Base-by-base conservation (phyloP, 1,139 yeast species). In the Kodamaea derodonti region DNA sequence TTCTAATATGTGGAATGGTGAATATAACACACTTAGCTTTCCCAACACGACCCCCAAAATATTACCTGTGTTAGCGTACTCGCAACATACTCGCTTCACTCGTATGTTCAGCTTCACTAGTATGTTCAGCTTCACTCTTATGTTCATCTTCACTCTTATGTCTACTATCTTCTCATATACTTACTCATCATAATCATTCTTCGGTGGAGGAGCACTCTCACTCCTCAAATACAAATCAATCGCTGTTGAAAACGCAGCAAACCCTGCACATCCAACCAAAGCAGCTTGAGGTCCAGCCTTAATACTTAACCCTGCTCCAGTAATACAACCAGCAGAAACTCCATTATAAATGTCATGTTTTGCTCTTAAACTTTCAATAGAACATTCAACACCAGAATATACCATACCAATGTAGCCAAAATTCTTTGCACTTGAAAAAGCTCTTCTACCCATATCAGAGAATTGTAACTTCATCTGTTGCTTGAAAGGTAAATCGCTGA, bases 241-340 rank as follows among this genome's bases (percentile, higher is more conserved):
- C 7, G 97, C 97, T 8, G 95, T 81, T 38, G 95, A 84, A 58
- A 92, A 92, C 3, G 95, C 95, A 12, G 98, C 97, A 67, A 92
- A 92, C 11, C 97, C 98, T 22, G 95, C 97, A 69, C 97, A 92
- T 2, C 98, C 98, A 39, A 90, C 60, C 23, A 79, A 50, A 0
- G 96, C 95, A 20, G 95, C 95, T 52, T 83, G 90, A 2, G 98
- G 98, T 1, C 98, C 98, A 27, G 92, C 80, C 55, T 84, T 86
- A 45, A 85, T 75, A 3, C 97, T 95, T 39, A 92, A 72, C 0
- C 96, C 97, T 14, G 79, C 82, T 30, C 97, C 98, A 0, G 98
- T 92, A 36, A 90, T 69, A 60, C 97, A 92, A 2, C 98, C 98
- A 4, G 98, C 97, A 35, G 79, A 72, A 3, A 86, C 79, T 31